Evolutionary conservation across 1,284 basidiomycete species (phyloP), one percentile per base, ranked within the genome.

Genomic region (Puccinia coronata): DNA sequence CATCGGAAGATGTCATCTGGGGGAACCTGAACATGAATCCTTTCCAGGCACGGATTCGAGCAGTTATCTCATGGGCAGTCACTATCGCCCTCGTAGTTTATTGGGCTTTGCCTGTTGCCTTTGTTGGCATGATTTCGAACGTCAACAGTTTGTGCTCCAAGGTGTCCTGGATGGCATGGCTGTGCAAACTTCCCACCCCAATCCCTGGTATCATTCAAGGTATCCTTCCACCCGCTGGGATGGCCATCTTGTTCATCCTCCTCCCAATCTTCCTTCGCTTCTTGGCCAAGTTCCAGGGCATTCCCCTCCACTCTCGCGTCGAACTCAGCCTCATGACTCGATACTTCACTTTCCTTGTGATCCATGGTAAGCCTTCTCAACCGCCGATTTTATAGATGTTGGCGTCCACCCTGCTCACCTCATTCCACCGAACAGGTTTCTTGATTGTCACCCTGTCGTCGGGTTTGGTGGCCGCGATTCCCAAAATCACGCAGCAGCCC

Each of bases 311-410:
- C 43, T 93, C 92, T 1, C 92, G 91, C 8, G 88, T 98, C 81
- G 96, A 98, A 85, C 89, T 97, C 31, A 93, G 92, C 82, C 88
- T 98, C 83, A 97, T 98, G 93, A 91, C 91, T 5, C 90, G 96
- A 55, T 98, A 90, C 88, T 98, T 96, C 88, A 88, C 93, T 80
- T 98, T 98, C 90, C 92, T 92, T 87, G 92, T 96, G 82, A 89
- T 96, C 73, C 92, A 92, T 86, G 83, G 92, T 90, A 3, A 55
- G 79, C 73, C 59, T 20, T 43, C 28, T 63, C 28, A 49, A 8
- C 9, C 16, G 12, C 31, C 34, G 16, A 14, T 31, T 34, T 18
- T 78, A 80, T 8, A 34, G 25, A 9, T 2, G n/a, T n/a, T n/a
- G n/a, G n/a, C n/a, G n/a, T n/a, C n/a, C n/a, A n/a, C n/a, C n/a